Conservation (phyloP, 164 flowering plant genomes). For the Dillenia turbinata region DNA sequence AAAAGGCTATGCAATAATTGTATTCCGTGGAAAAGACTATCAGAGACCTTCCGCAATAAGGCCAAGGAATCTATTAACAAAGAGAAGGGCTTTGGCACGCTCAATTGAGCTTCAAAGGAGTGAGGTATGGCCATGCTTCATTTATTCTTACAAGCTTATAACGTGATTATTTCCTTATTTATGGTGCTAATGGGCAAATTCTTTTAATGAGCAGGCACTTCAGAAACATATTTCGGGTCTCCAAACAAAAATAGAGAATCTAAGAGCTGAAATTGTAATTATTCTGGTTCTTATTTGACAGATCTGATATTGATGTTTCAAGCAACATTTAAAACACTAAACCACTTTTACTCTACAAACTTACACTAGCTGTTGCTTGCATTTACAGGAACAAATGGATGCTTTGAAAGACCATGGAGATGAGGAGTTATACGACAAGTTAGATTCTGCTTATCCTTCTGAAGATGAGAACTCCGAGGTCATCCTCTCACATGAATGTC, state of each 20-base stretch:
- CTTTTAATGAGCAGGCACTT: conserved; percentile 59
- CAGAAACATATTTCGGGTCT: conserved; percentile 55
- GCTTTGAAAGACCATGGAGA: conserved; percentile 53
- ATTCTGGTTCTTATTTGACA: conserved; percentile 9
- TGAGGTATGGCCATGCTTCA: conserved; percentile 47
- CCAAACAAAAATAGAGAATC: conserved; percentile 42
- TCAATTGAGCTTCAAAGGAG: conserved; percentile 92
- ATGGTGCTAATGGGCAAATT: conserved; percentile 5
- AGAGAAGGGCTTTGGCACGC: conserved; percentile 90
- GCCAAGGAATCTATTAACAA: conserved; percentile 91
- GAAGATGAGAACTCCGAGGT: conserved; percentile 76
- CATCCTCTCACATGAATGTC: background rate
- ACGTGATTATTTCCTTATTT: background rate
- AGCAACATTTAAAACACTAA: background rate
- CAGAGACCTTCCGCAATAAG: conserved; percentile 63
- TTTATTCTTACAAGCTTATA: background rate
- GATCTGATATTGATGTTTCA: background rate
- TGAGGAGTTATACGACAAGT: conserved; percentile 52
- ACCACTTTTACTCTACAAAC: background rate
- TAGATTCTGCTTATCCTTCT: conserved; percentile 64
- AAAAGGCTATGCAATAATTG: conserved; percentile 77
- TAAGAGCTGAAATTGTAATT: conserved; percentile 80
- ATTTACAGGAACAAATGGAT: conserved; percentile 66
- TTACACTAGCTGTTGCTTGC: conserved; percentile 3
- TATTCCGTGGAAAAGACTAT: conserved; percentile 83